A percentile compares a stretch with the other conserved stretches of the same genome.
These are phyloP conservation scores for Tausonia pullulans DNA, from an alignment of 1,284 basidiomycete genomes.

Conservation along the genomic window DNA sequence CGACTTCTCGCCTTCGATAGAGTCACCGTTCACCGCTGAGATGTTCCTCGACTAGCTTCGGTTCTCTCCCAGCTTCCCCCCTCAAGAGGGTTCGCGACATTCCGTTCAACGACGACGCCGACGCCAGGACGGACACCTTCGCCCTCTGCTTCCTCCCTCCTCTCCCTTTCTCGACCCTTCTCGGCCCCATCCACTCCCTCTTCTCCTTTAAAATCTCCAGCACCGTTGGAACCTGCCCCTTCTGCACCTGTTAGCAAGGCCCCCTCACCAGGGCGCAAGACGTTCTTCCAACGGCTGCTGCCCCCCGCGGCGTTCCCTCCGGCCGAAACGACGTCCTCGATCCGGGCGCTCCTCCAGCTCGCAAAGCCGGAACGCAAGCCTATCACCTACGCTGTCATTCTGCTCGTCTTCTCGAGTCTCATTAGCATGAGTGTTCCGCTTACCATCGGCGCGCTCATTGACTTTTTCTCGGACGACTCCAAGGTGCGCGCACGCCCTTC, in stretches of 20 bases:
- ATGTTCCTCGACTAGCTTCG: not conserved
- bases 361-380: slow-evolving; percentile 67
- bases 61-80: not conserved
- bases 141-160: not conserved
- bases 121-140: not conserved
- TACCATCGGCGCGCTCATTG: slow-evolving; percentile 81
- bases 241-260: not conserved
- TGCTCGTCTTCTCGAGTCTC: slow-evolving; percentile 35
- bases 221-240: not conserved
- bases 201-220: not conserved
- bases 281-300: not conserved
- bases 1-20: not conserved
- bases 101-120: not conserved
- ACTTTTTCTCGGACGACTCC: slow-evolving; percentile 69
- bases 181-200: not conserved
- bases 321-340: slow-evolving; percentile 18
- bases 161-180: not conserved
- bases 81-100: not conserved
- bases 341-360: slow-evolving; percentile 61
- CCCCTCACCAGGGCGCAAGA: not conserved
- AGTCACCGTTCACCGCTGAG: not conserved
- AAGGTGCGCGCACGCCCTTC: slow-evolving; percentile 39
- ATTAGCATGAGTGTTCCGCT: slow-evolving; percentile 87
- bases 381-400: slow-evolving; percentile 55
- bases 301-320: not conserved